Conservation (phyloP, 2,329 filamentous ascomycete genomes). For the Cordyceps cicadae region DNA sequence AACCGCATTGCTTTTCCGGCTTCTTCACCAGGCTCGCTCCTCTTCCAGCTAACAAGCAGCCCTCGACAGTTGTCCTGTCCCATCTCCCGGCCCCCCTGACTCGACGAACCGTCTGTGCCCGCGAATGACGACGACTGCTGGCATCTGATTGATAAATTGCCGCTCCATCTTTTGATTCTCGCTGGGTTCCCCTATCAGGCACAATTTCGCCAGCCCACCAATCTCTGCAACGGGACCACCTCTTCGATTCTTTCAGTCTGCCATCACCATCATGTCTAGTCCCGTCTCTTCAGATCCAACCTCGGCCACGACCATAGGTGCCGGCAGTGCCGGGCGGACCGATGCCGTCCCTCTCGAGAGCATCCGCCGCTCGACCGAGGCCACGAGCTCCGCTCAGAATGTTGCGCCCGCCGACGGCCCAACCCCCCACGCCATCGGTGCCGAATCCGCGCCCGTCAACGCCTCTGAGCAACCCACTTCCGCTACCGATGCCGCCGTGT, state of each 20-base stretch:
- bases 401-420: slow-evolving; percentile 5
- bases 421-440: background rate
- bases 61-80: background rate
- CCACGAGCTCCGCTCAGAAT: slow-evolving; percentile 6
- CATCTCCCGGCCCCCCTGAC: background rate
- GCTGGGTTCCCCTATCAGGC: background rate
- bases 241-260: background rate
- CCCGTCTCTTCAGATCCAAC: background rate
- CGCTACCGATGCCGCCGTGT: slow-evolving; percentile 13
- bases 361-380: slow-evolving; percentile 8
- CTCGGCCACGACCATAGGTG: background rate
- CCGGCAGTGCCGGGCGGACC: background rate
- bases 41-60: background rate
- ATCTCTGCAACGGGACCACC: background rate
- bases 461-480: background rate
- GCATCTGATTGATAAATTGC: background rate
- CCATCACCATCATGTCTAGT: slow-evolving; percentile 2
- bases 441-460: background rate
- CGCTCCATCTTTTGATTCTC: background rate
- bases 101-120: background rate
- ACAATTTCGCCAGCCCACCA: background rate
- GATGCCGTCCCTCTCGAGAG: slow-evolving; percentile 7
- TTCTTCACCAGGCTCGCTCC: background rate
- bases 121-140: background rate
- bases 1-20: background rate